Percentiles rank a stretch among this genome's conserved stretches.
These are phyloP conservation scores for Aphanomyces astaci DNA, from an alignment of 352 stramenopile species.

Conservation along the genomic window DNA sequence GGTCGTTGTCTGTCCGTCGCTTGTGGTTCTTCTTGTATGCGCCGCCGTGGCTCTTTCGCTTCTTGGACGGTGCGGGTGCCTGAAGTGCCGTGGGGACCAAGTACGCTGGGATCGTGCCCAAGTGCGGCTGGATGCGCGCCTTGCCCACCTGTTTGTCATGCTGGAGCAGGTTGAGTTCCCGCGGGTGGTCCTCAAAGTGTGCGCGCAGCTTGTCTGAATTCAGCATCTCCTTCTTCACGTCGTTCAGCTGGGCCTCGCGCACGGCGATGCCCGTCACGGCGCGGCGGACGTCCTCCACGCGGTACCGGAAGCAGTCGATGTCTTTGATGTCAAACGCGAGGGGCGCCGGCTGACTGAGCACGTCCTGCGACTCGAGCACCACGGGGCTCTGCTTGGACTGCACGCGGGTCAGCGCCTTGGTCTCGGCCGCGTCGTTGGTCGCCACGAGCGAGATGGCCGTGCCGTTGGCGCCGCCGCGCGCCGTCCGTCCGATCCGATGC, in stretches of 20 bases:
- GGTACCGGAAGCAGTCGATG: constrained; percentile 97
- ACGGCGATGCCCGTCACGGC: constrained; percentile 92
- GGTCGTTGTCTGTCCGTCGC: constrained; percentile 92
- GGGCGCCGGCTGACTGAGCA: constrained; percentile 89
- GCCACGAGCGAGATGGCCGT: constrained; percentile 95
- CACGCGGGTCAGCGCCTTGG: constrained; percentile 79
- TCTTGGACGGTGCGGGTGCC: constrained; percentile 64
- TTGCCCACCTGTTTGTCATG: constrained; percentile 95
- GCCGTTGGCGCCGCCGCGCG: constrained; percentile 91
- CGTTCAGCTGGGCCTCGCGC: constrained; percentile 90
- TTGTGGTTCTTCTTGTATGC: constrained; percentile 50
- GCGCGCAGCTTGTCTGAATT: constrained; percentile 95
- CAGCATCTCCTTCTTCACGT: constrained; percentile 97
- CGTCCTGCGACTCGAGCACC: constrained; percentile 61
- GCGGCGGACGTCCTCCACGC: constrained; percentile 92
- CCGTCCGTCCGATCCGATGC: constrained; percentile 97
- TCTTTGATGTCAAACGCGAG: constrained; percentile 97
- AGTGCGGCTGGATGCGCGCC: constrained; percentile 90
- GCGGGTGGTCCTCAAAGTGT: constrained; percentile 97
- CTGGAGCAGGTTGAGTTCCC: constrained; percentile 90
- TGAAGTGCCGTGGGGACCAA: constrained; percentile 94
- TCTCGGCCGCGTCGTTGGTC: constrained; percentile 66
- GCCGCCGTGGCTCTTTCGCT: constrained; percentile 73
- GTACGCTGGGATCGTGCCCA: constrained; percentile 95
- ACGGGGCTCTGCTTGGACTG: constrained; percentile 89